Evolutionary conservation across 176 grass and related monocot species (phyloP).

Genomic region (Avena sativa): DNA sequence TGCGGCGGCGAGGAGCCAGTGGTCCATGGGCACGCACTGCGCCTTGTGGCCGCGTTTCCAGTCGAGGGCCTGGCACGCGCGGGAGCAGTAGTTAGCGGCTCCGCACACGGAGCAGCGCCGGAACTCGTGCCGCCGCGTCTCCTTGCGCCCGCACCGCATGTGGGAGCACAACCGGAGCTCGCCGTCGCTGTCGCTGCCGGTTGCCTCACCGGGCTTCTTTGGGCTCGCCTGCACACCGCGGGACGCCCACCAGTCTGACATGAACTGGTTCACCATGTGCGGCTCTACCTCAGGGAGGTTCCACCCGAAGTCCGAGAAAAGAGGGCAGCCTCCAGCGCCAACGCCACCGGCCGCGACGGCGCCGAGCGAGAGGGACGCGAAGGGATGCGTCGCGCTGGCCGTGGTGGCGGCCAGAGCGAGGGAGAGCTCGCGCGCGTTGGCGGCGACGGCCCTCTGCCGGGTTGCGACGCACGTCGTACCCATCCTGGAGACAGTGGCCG

Average conservation of each 20-base stretch:
- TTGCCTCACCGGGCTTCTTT: constrained; percentile 7
- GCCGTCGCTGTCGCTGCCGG: background rate
- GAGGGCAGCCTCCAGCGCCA: constrained; percentile 28
- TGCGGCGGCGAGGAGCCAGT: constrained; percentile 50
- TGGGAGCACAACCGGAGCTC: constrained; percentile 67
- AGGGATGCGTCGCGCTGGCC: background rate
- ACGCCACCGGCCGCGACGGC: too few species aligned
- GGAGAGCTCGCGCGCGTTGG: constrained; percentile 71
- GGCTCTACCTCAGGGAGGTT: constrained; percentile 60
- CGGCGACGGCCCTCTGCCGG: constrained; percentile 60
- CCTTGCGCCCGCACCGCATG: constrained; percentile 61
- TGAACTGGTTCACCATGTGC: constrained; percentile 74
- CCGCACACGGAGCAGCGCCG: constrained; percentile 86
- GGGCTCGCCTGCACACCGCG: background rate
- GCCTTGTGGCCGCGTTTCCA: constrained; percentile 72
- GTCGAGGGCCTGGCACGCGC: constrained; percentile 85
- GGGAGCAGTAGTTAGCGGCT: constrained; percentile 89
- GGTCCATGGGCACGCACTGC: constrained; percentile 65
- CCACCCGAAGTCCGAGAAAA: constrained; percentile 60
- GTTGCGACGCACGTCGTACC: constrained; percentile 70
- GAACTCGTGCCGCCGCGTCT: constrained; percentile 90
- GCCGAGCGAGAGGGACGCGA: background rate
- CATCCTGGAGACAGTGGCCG: constrained; percentile 88
- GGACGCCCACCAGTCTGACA: constrained; percentile 67
- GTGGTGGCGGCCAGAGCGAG: constrained; percentile 29